phyloP scores from a whole-genome alignment of 2,329 filamentous ascomycete species.

The Monilinia aucupariae region DNA sequence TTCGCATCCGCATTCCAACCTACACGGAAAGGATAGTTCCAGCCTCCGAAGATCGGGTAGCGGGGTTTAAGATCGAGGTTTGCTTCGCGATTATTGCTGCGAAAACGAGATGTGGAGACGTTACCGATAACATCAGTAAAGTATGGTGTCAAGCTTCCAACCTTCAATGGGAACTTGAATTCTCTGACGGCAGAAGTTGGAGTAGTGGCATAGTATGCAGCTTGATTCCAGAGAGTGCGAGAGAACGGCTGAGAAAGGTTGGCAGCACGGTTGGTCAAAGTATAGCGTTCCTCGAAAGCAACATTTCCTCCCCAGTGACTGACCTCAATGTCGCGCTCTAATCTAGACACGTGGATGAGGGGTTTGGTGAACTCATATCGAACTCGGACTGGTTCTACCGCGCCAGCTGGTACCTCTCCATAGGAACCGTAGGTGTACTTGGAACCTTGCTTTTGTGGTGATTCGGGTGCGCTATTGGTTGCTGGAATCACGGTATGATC shows the following conservation, averaged over 20 bases:
- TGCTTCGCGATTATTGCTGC: slow-evolving; percentile 70
- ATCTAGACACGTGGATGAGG: slow-evolving; percentile 67
- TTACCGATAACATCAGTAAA: slow-evolving; percentile 96
- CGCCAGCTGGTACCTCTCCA: slow-evolving; percentile 72
- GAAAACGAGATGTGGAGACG: slow-evolving; percentile 87
- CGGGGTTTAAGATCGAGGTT: slow-evolving; percentile 84
- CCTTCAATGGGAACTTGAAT: slow-evolving; percentile 70
- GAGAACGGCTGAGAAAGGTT: slow-evolving; percentile 68
- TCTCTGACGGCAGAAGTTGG: slow-evolving; percentile 73
- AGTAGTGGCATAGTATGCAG: slow-evolving; percentile 66
- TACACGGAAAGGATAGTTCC: slow-evolving; percentile 96
- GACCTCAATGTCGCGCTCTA: slow-evolving; percentile 90
- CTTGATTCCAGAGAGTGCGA: slow-evolving; percentile 68
- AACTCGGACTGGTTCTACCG: slow-evolving; percentile 64
- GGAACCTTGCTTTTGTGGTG: slow-evolving; percentile 74
- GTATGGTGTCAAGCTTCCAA: slow-evolving; percentile 81
- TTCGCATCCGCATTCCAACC: slow-evolving; percentile 89
- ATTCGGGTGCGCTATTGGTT: slow-evolving; percentile 50
- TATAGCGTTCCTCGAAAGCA: slow-evolving; percentile 90
- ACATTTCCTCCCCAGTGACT: slow-evolving; percentile 98
- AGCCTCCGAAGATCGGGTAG: slow-evolving; percentile 94
- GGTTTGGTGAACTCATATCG: slow-evolving; percentile 96
- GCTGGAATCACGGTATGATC: slow-evolving; percentile 75
- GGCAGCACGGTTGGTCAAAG: slow-evolving; percentile 79
- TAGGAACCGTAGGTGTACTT: slow-evolving; percentile 91